phyloP scores from a whole-genome alignment of 2,329 filamentous ascomycete species.

The Cercospora berteroae region DNA sequence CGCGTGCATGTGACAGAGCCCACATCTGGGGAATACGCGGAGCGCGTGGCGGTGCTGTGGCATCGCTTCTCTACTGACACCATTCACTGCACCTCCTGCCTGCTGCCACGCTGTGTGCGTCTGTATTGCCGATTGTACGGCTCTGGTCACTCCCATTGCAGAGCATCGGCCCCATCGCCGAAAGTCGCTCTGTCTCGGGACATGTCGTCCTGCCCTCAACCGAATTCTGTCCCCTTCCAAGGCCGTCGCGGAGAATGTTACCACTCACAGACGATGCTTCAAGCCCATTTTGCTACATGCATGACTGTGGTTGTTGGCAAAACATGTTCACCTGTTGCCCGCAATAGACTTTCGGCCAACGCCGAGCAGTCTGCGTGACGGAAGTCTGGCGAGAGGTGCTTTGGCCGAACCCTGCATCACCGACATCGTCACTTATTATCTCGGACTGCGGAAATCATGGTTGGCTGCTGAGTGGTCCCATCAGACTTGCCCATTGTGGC shows the following conservation, averaged over 20 bases:
- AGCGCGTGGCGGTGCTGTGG: not conserved
- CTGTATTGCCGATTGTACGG: not conserved
- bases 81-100: not conserved
- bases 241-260: not conserved
- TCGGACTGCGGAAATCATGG: not conserved
- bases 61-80: not conserved
- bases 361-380: not conserved
- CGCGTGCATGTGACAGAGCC: not conserved
- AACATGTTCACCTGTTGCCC: not conserved
- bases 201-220: not conserved
- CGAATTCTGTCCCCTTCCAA: not conserved
- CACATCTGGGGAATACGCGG: not conserved
- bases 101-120: not conserved
- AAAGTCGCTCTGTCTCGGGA: not conserved
- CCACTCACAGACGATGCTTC: not conserved
- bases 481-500: not conserved
- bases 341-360: not conserved
- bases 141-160: not conserved
- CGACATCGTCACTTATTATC: slow-evolving; percentile 9
- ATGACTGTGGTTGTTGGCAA: not conserved
- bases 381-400: not conserved
- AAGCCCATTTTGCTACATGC: not conserved
- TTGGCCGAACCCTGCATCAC: slow-evolving; percentile 5
- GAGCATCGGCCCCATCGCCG: not conserved
- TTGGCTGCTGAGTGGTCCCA: slow-evolving; percentile 1